Evolutionary conservation across 176 grass and related monocot species (phyloP), one percentile per base, ranked within the genome.

Genomic region (Eragrostis nindensis): DNA sequence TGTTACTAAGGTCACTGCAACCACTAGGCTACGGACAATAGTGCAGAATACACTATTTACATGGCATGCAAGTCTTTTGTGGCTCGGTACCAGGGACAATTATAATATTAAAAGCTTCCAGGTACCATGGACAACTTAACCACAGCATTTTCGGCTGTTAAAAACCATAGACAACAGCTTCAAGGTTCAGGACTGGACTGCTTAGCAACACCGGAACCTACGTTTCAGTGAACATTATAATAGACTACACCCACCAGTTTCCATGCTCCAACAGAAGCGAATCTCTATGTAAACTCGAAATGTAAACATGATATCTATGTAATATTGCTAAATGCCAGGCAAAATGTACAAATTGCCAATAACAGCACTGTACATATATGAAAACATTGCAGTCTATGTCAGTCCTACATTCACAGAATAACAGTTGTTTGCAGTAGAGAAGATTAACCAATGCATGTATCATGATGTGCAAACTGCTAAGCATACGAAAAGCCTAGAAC

Each of bases 321-420:
- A 70, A 41, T 21, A 62, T 47, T 25, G 29, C 4, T 16, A 8
- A 39, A 68, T 25, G 43, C n/a, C 29, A 10, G 68, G 22, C 32
- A 38, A 15, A 56, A 65, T 24, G 62, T 22, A 30, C 36, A 26
- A 30, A 64, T 19, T 42, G 29, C 52, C 6, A 9, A 26, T 49
- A 48, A 48, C 11, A 43, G 61, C 26, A 5, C 29, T 21, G 5
- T 55, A 11, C 3, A 66, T 15, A 6, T 44, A 38, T 19, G 17
- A 21, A 30, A 77, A 46, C 0, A 32, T 27, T 38, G 3, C 13
- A 38, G 44, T 78, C 16, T 19, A 79, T 55, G 21, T 79, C 11
- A 67, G 71, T 86, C 73, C 26, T 77, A 62, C 15, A 71, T 22
- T 15, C 70, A 77, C 1, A 82, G 3, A 75, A 59, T 15, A 86